These are phyloP conservation scores for Pelargonium australe DNA, from an alignment of 441 rosid species.

Conservation along the genomic window DNA sequence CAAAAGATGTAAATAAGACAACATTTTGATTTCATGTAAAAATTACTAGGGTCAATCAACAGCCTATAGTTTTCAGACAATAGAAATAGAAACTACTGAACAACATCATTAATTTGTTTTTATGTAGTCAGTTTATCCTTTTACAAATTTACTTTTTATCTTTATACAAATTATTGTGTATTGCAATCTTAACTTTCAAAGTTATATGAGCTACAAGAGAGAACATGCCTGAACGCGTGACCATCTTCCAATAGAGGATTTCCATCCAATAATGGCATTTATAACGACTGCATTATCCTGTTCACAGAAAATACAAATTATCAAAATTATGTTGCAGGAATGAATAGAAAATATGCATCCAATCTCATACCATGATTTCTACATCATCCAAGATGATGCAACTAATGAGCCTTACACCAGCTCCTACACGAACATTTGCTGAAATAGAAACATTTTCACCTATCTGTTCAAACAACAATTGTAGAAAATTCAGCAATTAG, in stretches of 20 bases:
- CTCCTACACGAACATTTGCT: conserved; percentile 91
- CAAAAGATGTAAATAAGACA: background rate
- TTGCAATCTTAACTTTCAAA: background rate
- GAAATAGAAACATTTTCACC: conserved; percentile 90
- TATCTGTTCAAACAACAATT: conserved; percentile 40
- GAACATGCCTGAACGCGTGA: conserved; percentile 67
- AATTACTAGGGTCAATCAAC: no score
- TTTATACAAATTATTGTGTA: background rate
- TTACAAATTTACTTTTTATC: no score
- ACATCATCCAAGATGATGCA: conserved; percentile 74
- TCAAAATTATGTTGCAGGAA: conserved; percentile 15
- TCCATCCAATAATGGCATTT: conserved; percentile 72
- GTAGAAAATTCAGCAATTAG: conserved; percentile 14
- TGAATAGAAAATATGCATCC: background rate
- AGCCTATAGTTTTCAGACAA: no score
- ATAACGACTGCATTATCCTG: conserved; percentile 74
- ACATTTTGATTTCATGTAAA: no score
- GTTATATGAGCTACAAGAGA: background rate
- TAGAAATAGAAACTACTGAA: background rate
- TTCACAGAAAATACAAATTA: conserved; percentile 10
- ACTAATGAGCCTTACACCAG: conserved; percentile 74
- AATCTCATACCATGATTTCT: conserved; percentile 44
- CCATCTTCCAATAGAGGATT: conserved; percentile 70
- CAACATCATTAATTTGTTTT: background rate
- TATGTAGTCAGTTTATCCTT: background rate